Conservation (phyloP, 2,329 filamentous ascomycete genomes). For the Berkeleyomyces rouxiae region DNA sequence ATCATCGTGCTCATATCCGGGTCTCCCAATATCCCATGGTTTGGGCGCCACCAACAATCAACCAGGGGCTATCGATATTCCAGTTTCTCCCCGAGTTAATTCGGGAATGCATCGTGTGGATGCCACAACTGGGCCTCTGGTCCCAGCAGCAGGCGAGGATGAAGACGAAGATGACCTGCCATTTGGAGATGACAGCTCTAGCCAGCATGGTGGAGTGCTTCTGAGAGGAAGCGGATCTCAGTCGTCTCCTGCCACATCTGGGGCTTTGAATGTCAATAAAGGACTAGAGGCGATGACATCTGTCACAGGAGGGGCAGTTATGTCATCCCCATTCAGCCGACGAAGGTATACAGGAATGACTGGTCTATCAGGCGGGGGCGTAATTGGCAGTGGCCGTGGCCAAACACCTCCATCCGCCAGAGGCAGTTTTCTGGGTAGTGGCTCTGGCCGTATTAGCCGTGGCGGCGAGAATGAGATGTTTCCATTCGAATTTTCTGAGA, state of each 20-base stretch:
- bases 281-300: background rate
- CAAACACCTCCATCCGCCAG: constrained; percentile 29
- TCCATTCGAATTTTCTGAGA: constrained; percentile 9
- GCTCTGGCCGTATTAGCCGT: constrained; percentile 8
- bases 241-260: background rate
- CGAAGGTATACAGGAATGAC: constrained; percentile 30
- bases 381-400: constrained; percentile 20
- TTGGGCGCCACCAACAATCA: constrained; percentile 31
- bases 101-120: constrained; percentile 46
- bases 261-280: background rate
- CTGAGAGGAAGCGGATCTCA: background rate
- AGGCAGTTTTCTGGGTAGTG: constrained; percentile 24
- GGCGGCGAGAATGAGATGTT: constrained; percentile 10
- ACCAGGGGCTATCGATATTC: constrained; percentile 50
- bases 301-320: constrained; percentile 16
- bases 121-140: constrained; percentile 47
- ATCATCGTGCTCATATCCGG: background rate
- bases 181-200: constrained; percentile 49
- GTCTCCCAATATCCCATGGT: constrained; percentile 17
- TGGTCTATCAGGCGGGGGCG: constrained; percentile 13
- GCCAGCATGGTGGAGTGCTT: constrained; percentile 36
- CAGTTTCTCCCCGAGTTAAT: constrained; percentile 47
- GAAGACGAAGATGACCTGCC: constrained; percentile 46
- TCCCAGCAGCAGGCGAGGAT: constrained; percentile 38
- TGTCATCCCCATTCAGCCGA: constrained; percentile 30